Conservation (phyloP, 129 eudicot species). For the carrot (Daucus carota) region DH1_v3.0 NC_030388.2:23160501-23161000, state of each 20-base stretch:
- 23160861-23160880: slow-evolving; percentile 45
- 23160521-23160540: too few relatives aligned
- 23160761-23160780: slow-evolving; percentile 47
- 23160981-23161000: slow-evolving; percentile 13
- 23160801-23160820: slow-evolving; percentile 39
- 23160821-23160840: slow-evolving; percentile 27
- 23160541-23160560: too few relatives aligned
- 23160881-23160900: slow-evolving; percentile 31
- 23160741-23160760: slow-evolving; percentile 47
- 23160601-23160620: too few relatives aligned
- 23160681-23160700: not conserved
- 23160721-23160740: slow-evolving; percentile 39
- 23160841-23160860: slow-evolving; percentile 21
- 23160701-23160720: not conserved
- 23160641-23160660: too few relatives aligned
- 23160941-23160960: slow-evolving; percentile 16
- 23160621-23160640: too few relatives aligned
- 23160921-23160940: slow-evolving; percentile 13
- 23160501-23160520: too few relatives aligned
- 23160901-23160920: slow-evolving; percentile 25
- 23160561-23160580: too few relatives aligned
- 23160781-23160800: slow-evolving; percentile 34
- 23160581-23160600: too few relatives aligned
- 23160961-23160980: slow-evolving; percentile 2
- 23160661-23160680: too few relatives aligned